Conservation (phyloP, 352 stramenopile genomes). For the Plasmopara viticola region DNA sequence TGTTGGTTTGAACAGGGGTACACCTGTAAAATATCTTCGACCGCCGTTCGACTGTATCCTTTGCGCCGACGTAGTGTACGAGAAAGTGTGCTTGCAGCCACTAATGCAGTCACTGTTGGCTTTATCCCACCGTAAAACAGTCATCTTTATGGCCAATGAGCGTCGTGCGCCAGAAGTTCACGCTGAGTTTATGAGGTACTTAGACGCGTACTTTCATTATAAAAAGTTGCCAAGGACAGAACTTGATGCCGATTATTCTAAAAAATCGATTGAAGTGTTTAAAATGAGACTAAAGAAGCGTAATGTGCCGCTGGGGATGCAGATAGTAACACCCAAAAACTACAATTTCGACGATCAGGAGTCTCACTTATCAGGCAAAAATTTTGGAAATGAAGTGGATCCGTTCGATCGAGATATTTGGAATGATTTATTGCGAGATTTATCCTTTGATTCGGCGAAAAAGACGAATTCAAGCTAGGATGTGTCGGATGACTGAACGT, state of each 20-base stretch:
- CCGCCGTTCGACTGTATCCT: slow-evolving; percentile 76
- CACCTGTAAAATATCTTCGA: slow-evolving; percentile 39
- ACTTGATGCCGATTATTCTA: slow-evolving; percentile 58
- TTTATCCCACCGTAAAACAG: slow-evolving; percentile 68
- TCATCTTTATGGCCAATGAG: slow-evolving; percentile 76
- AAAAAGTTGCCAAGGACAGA: slow-evolving; percentile 55
- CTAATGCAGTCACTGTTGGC: slow-evolving; percentile 75
- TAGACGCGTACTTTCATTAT: slow-evolving; percentile 72
- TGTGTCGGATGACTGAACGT: background rate
- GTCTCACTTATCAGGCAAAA: slow-evolving; percentile 40
- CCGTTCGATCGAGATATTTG: slow-evolving; percentile 65
- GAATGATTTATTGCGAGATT: slow-evolving; percentile 49
- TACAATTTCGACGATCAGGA: slow-evolving; percentile 25
- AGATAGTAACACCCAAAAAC: slow-evolving; percentile 32
- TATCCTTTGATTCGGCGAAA: slow-evolving; percentile 21
- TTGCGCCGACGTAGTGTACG: slow-evolving; percentile 78
- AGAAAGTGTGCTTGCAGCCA: slow-evolving; percentile 67
- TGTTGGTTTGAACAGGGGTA: slow-evolving; percentile 36
- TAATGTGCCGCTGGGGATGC: slow-evolving; percentile 65
- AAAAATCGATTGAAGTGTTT: slow-evolving; percentile 75
- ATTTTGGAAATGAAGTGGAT: slow-evolving; percentile 24
- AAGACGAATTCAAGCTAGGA: slow-evolving; percentile 11
- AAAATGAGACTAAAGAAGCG: slow-evolving; percentile 72
- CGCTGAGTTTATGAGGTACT: slow-evolving; percentile 57
- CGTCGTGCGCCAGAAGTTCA: slow-evolving; percentile 50